phyloP scores from a whole-genome alignment of 331 rosid species.

The Phaseolus coccineus region DNA sequence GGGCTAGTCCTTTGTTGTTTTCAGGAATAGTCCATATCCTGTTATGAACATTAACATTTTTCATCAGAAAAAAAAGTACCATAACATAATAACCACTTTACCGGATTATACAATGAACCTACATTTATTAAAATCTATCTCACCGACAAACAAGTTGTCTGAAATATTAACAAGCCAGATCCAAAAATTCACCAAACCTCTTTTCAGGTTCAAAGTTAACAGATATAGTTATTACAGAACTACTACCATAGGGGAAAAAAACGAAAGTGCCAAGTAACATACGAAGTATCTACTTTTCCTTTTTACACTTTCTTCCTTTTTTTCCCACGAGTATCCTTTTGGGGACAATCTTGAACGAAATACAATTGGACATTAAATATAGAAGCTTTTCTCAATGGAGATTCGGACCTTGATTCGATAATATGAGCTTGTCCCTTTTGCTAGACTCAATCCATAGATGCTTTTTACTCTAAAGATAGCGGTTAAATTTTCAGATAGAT shows the following conservation, averaged over 20 bases:
- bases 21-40: constrained; percentile 95
- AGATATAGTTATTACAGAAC: constrained; percentile 2
- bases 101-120: constrained; percentile 2
- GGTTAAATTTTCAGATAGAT: constrained; percentile 11
- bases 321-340: background rate
- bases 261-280: background rate
- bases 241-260: background rate
- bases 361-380: background rate
- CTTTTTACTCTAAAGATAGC: background rate
- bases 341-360: background rate
- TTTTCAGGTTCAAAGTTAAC: background rate
- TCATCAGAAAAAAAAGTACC: constrained; percentile 41
- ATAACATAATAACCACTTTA: background rate
- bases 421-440: background rate
- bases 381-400: background rate
- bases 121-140: background rate
- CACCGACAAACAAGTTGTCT: constrained; percentile 35
- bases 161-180: constrained; percentile 35
- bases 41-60: constrained; percentile 34
- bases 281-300: background rate
- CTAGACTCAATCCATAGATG: background rate
- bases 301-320: background rate
- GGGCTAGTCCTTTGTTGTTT: constrained; percentile 59
- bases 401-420: background rate
- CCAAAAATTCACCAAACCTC: background rate